phyloP scores from a whole-genome alignment of 1,284 basidiomycete genomes.

The Chiua sp. region DNA sequence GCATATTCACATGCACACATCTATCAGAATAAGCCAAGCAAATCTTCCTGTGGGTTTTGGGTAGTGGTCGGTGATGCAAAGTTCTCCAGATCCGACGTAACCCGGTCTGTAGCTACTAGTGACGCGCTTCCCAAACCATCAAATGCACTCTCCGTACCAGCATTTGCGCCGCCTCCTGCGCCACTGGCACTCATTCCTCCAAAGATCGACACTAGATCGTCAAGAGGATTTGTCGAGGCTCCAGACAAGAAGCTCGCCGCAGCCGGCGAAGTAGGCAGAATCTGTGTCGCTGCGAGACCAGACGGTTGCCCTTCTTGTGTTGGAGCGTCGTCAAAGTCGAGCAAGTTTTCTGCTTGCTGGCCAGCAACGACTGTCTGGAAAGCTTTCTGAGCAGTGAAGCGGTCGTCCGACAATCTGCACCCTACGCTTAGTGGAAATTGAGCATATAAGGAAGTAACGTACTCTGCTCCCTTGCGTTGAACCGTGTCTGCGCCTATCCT shows the following conservation, averaged over 20 bases:
- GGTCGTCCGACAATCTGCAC: conserved; percentile 61
- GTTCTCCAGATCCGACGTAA: conserved; percentile 16
- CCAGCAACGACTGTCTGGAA: conserved; percentile 89
- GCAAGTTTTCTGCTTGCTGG: conserved; percentile 93
- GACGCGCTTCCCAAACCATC: conserved; percentile 19
- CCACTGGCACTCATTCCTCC: conserved; percentile 50
- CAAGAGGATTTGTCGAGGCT: conserved; percentile 85
- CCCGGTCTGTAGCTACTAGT: conserved; percentile 5
- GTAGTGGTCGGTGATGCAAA: conserved; percentile 16
- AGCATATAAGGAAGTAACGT: conserved; percentile 44
- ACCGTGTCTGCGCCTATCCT: conserved; percentile 86
- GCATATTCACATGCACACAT: conserved; percentile 5
- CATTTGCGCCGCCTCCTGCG: conserved; percentile 1
- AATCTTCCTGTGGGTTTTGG: conserved; percentile 51
- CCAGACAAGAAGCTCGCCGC: conserved; percentile 70
- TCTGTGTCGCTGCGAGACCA: conserved; percentile 76
- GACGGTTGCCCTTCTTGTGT: conserved; percentile 62
- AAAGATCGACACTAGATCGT: conserved; percentile 91
- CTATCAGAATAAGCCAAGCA: conserved; percentile 53
- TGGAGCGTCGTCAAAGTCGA: conserved; percentile 87
- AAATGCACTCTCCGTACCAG: conserved; percentile 9
- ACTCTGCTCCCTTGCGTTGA: conserved; percentile 75
- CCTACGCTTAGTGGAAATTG: neutral
- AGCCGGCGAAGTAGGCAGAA: conserved; percentile 72
- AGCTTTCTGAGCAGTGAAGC: conserved; percentile 79